Evolutionary conservation across 2,329 filamentous ascomycete genomes (phyloP).

Genomic region (Seiridium unicorne): DNA sequence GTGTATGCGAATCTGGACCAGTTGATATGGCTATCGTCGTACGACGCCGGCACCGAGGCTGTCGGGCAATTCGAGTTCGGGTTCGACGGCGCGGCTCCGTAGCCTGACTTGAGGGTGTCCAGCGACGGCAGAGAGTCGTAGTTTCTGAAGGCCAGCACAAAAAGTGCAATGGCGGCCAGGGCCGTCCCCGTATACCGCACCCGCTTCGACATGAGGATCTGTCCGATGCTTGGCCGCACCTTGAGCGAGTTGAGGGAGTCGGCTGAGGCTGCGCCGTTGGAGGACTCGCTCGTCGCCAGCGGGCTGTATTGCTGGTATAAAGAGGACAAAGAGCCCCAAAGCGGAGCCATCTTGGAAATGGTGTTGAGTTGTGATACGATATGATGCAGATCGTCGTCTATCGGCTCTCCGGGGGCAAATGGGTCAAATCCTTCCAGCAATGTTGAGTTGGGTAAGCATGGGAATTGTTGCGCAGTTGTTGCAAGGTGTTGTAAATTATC

Average conservation of each 20-base stretch:
- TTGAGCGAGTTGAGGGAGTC: slow-evolving; percentile 23
- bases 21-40: slow-evolving; percentile 27
- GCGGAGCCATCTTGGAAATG: slow-evolving; percentile 22
- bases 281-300: slow-evolving; percentile 18
- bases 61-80: slow-evolving; percentile 20
- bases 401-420: neutral
- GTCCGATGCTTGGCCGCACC: slow-evolving; percentile 28
- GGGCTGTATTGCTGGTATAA: slow-evolving; percentile 23
- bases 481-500: neutral
- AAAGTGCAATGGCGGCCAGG: slow-evolving; percentile 20
- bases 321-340: slow-evolving; percentile 26
- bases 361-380: neutral
- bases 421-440: too few species aligned
- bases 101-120: slow-evolving; percentile 19
- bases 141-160: slow-evolving; percentile 26
- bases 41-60: slow-evolving; percentile 16
- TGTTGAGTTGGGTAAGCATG: neutral
- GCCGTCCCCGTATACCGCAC: slow-evolving; percentile 25
- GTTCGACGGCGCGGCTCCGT: slow-evolving; percentile 6
- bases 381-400: neutral
- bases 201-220: slow-evolving; percentile 34
- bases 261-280: slow-evolving; percentile 11
- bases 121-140: slow-evolving; percentile 27
- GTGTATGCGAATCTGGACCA: slow-evolving; percentile 47
- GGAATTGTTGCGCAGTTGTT: neutral